phyloP scores from a whole-genome alignment of 2,329 filamentous ascomycete genomes.

The Colletotrichum agaves region DNA sequence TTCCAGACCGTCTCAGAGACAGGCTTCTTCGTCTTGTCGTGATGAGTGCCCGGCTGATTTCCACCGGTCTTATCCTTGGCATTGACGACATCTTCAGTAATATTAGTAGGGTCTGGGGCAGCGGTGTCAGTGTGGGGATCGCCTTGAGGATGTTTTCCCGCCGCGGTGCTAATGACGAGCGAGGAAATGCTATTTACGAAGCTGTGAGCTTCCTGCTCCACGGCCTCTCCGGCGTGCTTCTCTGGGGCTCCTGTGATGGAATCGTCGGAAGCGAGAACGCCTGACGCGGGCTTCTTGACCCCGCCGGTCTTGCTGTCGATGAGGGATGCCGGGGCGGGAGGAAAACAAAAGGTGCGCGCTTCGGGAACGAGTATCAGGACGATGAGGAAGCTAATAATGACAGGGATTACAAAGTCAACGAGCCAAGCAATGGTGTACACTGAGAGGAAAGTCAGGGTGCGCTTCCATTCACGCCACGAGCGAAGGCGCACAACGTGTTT shows the following conservation, averaged over 20 bases:
- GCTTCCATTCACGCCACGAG: constrained; percentile 79
- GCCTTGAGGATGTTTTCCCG: constrained; percentile 78
- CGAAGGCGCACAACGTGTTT: constrained; percentile 82
- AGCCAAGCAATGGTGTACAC: constrained; percentile 75
- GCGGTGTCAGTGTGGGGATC: constrained; percentile 64
- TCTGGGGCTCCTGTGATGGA: constrained; percentile 85
- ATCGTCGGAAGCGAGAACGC: constrained; percentile 79
- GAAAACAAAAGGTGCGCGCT: constrained; percentile 74
- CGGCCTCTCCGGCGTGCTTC: constrained; percentile 84
- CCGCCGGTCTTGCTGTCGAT: constrained; percentile 77
- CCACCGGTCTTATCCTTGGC: constrained; percentile 59
- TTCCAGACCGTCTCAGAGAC: constrained; percentile 82
- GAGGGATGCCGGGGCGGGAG: constrained; percentile 79
- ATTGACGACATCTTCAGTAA: constrained; percentile 51
- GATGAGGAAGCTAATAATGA: constrained; percentile 68
- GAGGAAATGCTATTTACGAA: constrained; percentile 77
- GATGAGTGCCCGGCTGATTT: constrained; percentile 56
- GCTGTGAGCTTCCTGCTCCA: constrained; percentile 84
- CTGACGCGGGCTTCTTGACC: constrained; percentile 80
- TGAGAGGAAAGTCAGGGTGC: constrained; percentile 71
- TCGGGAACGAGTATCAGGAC: constrained; percentile 73
- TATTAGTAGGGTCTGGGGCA: constrained; percentile 62
- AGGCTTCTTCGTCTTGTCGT: constrained; percentile 83
- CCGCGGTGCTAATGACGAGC: constrained; percentile 78
- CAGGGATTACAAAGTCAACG: constrained; percentile 75